These are phyloP conservation scores for Zygoascus flipseniorum DNA, from an alignment of 805 yeast genomes.

Conservation along the genomic window DNA sequence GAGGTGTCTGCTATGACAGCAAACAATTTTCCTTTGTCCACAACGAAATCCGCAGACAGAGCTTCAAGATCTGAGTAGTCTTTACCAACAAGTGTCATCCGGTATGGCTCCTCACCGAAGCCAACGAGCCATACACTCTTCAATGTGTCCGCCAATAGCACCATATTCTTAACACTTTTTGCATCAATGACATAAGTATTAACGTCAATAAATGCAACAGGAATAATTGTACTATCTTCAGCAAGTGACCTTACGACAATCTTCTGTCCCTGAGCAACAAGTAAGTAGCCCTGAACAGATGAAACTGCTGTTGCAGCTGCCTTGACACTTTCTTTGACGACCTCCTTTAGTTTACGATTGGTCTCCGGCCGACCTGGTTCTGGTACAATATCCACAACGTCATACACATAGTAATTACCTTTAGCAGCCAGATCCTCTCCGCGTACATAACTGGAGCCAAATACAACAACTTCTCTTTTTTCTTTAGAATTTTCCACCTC, in stretches of 20 bases:
- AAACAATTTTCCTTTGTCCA: conserved; percentile 58
- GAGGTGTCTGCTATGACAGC: conserved; percentile 63
- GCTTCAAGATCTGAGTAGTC: conserved; percentile 59
- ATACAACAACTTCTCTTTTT: conserved; percentile 57
- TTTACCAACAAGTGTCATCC: conserved; percentile 71
- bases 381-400: conserved; percentile 75
- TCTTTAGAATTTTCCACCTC: conserved; percentile 31
- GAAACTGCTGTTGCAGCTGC: conserved; percentile 78
- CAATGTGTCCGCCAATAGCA: conserved; percentile 73
- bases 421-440: conserved; percentile 74
- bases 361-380: conserved; percentile 84
- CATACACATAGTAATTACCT: conserved; percentile 69
- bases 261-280: conserved; percentile 82
- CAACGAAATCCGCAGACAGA: conserved; percentile 65
- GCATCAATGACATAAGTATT: conserved; percentile 70
- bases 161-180: conserved; percentile 72
- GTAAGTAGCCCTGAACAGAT: conserved; percentile 74
- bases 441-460: conserved; percentile 71
- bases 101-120: conserved; percentile 89
- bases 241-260: conserved; percentile 71
- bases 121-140: conserved; percentile 76
- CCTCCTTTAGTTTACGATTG: conserved; percentile 64
- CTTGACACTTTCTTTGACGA: conserved; percentile 63
- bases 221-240: conserved; percentile 77
- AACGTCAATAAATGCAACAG: conserved; percentile 91